Base-by-base conservation (phyloP, 129 eudicot genomes). In the Artemisia tridentata region DNA sequence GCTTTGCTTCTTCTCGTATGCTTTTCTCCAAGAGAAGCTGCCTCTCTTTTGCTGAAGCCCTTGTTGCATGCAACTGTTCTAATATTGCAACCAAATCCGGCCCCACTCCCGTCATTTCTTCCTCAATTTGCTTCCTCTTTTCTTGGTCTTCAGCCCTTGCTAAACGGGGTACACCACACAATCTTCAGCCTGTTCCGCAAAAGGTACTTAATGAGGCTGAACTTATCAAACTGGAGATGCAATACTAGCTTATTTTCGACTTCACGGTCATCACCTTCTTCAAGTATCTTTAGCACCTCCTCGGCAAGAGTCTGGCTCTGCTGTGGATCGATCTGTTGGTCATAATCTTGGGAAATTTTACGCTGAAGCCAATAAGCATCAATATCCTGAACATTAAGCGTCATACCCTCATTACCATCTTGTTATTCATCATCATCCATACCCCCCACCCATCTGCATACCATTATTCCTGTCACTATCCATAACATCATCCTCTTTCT, bases 291-390 rank as follows among this genome's bases (percentile, higher is more conserved):
- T 41, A 92, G 80, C 12, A 86, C 89, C 81, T 92, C 96, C 72
- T 92, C 98, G 13, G 98, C 96, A 65, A 93, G 98, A 64, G 80
- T 85, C 78, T 87, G 95, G 75, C 98, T 87, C 81, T 87, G 95
- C 58, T 93, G 98, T 5, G 98, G 95, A 80, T 93, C 98, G 77
- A 89, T 93, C 83, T 93, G 89, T 71, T 86, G 86, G 51, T 87
- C 98, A 79, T 89, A 92, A 41, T 96, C 96, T 67, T 89, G 95
- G 5, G 96, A 86, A 17, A 92, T 89, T 80, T 89, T 92, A 80
- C 98, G 85, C 70, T 92, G 98, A 80, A 89, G 98, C 98, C 98
- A 92, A 77, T 89, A 92, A 48, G 96, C 98, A 89, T 92, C 98
- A 65, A 92, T 83, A 52, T 92, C 96, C 62, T 89, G 96, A 51